These are phyloP conservation scores for Amoebophrya sp. DNA, from an alignment of 169 alveolate genomes.

Conservation along the genomic window DNA sequence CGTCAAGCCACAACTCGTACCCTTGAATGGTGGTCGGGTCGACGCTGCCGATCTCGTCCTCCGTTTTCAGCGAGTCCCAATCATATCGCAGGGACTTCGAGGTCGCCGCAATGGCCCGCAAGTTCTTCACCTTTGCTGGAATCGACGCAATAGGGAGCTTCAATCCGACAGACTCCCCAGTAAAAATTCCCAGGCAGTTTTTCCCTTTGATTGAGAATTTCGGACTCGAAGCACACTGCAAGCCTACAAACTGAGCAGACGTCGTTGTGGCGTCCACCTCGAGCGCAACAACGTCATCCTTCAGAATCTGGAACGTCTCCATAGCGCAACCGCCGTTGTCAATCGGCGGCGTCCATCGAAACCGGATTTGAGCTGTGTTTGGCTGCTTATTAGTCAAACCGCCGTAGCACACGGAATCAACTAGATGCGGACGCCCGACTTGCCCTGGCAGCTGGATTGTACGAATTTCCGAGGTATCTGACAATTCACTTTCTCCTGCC, in stretches of 20 bases:
- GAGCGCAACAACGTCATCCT: not conserved
- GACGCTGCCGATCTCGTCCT: conserved; percentile 21
- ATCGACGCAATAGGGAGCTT: not conserved
- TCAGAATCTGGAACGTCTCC: not conserved
- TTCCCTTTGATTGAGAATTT: not conserved
- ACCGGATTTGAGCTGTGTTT: not conserved
- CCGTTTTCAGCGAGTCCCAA: conserved; percentile 12
- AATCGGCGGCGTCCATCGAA: conserved; percentile 29
- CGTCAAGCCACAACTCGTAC: conserved; percentile 35
- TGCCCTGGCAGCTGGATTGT: conserved; percentile 26
- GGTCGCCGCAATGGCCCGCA: not conserved
- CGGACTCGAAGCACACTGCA: not conserved
- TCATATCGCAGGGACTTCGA: not conserved
- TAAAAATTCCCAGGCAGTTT: conserved; percentile 12
- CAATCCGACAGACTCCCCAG: not conserved
- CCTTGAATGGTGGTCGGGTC: not conserved
- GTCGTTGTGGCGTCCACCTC: not conserved
- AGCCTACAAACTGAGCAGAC: not conserved
- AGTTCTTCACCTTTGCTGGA: conserved; percentile 10
- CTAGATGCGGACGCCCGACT: not conserved
- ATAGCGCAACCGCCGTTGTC: conserved; percentile 35
- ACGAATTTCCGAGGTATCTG: not conserved
- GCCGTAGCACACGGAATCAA: not conserved
- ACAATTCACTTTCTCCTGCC: conserved; percentile 13
- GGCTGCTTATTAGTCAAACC: not conserved